These are phyloP conservation scores for Dioscorea alata DNA, from an alignment of 106 monocot species.

Conservation along the genomic window DNA sequence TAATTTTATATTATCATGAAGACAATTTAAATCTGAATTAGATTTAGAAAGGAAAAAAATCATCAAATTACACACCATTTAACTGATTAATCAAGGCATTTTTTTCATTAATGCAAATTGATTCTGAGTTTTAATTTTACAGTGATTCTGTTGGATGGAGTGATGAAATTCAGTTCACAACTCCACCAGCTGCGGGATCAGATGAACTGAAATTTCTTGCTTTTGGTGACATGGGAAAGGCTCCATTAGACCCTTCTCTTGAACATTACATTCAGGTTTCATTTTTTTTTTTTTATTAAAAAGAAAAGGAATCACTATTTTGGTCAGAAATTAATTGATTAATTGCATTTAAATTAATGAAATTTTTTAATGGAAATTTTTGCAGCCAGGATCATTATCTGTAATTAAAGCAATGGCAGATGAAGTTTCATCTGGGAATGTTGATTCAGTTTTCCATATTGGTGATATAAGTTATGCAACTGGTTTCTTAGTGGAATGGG, in stretches of 20 bases:
- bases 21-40: too few relatives aligned
- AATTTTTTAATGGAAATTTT: not conserved
- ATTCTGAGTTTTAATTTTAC: not conserved
- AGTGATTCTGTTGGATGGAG: constrained; percentile 82
- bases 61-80: not conserved
- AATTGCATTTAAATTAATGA: not conserved
- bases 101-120: not conserved
- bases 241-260: constrained; percentile 53
- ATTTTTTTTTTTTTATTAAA: too few relatives aligned
- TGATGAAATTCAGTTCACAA: constrained; percentile 36
- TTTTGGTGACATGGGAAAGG: constrained; percentile 84
- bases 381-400: constrained; percentile 73
- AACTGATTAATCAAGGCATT: too few relatives aligned
- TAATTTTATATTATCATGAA: too few relatives aligned
- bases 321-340: not conserved
- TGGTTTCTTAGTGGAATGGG: constrained; percentile 73
- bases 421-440: constrained; percentile 27
- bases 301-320: not conserved
- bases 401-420: constrained; percentile 38
- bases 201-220: constrained; percentile 38
- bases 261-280: constrained; percentile 86
- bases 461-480: constrained; percentile 82
- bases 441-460: constrained; percentile 65
- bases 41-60: too few relatives aligned
- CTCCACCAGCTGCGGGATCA: constrained; percentile 63